phyloP scores from a whole-genome alignment of 2,329 filamentous ascomycete genomes.

The Macrophomina phaseolina region DNA sequence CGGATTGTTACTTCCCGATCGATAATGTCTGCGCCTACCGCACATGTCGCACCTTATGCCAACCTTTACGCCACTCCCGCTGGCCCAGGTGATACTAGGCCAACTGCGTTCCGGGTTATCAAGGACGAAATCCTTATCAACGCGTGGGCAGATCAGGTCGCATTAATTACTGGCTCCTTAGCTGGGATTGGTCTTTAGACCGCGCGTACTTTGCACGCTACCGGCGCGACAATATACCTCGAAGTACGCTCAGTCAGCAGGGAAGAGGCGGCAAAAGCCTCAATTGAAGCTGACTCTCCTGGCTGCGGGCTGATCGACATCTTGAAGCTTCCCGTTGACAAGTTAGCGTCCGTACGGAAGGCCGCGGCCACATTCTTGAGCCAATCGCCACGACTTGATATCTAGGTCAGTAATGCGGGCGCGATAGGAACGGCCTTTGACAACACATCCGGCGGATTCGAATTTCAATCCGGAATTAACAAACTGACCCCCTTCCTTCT shows the following conservation, averaged over 20 bases:
- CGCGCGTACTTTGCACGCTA: constrained; percentile 26
- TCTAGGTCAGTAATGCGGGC: constrained; percentile 50
- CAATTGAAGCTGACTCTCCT: constrained; percentile 45
- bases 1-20: no score
- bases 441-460: constrained; percentile 50
- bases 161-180: constrained; percentile 36
- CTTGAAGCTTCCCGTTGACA: constrained; percentile 44
- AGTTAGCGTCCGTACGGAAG: constrained; percentile 41
- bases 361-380: constrained; percentile 41
- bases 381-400: constrained; percentile 40
- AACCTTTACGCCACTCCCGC: constrained; percentile 31
- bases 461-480: constrained; percentile 54
- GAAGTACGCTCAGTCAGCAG: constrained; percentile 36
- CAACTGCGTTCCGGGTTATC: constrained; percentile 49
- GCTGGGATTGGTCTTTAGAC: constrained; percentile 31
- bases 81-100: constrained; percentile 49
- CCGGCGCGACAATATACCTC: constrained; percentile 38
- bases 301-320: constrained; percentile 40
- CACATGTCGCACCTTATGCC: constrained; percentile 25
- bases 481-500: constrained; percentile 53
- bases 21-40: no score
- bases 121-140: constrained; percentile 42
- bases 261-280: constrained; percentile 30
- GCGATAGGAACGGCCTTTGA: constrained; percentile 39
- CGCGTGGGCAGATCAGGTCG: neutral